Evolutionary conservation across 2,329 filamentous ascomycete genomes (phyloP), one percentile per base, ranked within the genome.

Genomic region (Alternaria panax): DNA sequence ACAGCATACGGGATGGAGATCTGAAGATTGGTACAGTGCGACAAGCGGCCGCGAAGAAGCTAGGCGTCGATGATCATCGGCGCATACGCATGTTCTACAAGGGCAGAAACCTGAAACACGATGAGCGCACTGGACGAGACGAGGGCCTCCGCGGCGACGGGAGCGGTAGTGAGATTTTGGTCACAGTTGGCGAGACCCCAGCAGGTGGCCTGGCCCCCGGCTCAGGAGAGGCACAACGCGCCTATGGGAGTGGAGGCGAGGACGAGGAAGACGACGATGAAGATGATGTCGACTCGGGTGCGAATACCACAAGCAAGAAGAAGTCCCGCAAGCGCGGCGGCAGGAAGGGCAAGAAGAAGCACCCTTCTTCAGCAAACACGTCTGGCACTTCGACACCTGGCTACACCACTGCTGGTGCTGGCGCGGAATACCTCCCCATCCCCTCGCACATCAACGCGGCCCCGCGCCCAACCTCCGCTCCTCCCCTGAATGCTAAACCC

Each of bases 1-100:
- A 89, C 76, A 86, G 88, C 59, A 93, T 94, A 71, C 88, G 87
- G 58, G 88, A 92, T 73, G 90, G 90, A 46, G 88, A 90, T 72
- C 80, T 93, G 56, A 83, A 82, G 32, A 86, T 92, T 32, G 79
- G 83, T 54, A 89, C 91, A 68, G 83, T 93, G 30, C 85, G 86
- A 57, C 84, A 89, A 54, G 88, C 90, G n/a, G 86, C 88, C 5
- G 87, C 86, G 54, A 82, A 89, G 66, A 83, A 91, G 74, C 84
- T 92, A 79, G 85, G 87, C 52, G 78, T 92, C 30, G 82, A 85
- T 5, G 84, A 87, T 45, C 80, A 70, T 73, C 82, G 71, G 75
- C 80, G 84, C 46, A 81, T 92, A 73, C 90, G 88, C 75, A 82
- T 93, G 71, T 83, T 90, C 58, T 92, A 91, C 81, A 92, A 92